Conservation (phyloP, 2,329 filamentous ascomycete species). For the Albophoma yamanashiensis region DNA sequence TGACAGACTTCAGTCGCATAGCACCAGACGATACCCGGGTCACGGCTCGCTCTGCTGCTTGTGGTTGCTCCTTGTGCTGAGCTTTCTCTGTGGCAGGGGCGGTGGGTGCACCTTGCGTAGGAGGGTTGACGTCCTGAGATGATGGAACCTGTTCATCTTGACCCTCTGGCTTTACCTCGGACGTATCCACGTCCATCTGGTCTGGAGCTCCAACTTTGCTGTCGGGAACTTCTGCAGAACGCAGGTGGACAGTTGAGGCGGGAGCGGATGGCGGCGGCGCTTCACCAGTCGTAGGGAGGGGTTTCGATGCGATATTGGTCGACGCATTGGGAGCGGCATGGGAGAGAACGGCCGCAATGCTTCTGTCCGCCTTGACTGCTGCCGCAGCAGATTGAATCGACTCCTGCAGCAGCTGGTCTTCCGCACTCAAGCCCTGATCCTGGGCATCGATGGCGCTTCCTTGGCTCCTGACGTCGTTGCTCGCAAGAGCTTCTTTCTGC, state of each 20-base stretch:
- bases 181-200: constrained; percentile 23
- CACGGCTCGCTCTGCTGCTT: constrained; percentile 42
- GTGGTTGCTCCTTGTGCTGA: constrained; percentile 9
- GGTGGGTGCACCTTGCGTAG: constrained; percentile 5
- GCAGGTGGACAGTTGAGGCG: not conserved
- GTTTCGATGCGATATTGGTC: not conserved
- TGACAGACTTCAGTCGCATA: constrained; percentile 61
- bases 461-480: not conserved
- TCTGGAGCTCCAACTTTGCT: constrained; percentile 21
- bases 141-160: constrained; percentile 5
- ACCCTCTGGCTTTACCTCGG: constrained; percentile 10
- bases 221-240: constrained; percentile 19
- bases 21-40: constrained; percentile 61
- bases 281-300: not conserved
- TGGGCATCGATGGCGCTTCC: not conserved
- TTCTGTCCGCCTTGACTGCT: constrained; percentile 5
- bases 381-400: constrained; percentile 21
- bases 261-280: not conserved
- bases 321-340: constrained; percentile 1
- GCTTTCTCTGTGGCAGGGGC: constrained; percentile 2
- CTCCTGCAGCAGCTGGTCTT: constrained; percentile 35
- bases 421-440: constrained; percentile 16
- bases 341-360: constrained; percentile 2
- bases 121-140: constrained; percentile 1
- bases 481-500: constrained; percentile 30